phyloP scores from a whole-genome alignment of 2,329 filamentous ascomycete genomes.

The Nemania diffusa region DNA sequence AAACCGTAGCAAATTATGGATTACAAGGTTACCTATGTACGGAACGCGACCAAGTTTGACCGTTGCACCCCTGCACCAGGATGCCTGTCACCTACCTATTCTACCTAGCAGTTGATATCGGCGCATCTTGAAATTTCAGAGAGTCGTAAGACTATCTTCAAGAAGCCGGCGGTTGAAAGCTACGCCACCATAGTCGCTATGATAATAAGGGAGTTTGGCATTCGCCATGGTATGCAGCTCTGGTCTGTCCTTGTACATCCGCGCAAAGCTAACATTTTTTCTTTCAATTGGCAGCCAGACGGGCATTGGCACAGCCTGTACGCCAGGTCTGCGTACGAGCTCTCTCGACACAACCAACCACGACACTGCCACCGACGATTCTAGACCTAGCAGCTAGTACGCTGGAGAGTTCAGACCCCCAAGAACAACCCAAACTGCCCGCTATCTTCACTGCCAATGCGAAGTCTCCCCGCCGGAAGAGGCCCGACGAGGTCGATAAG shows the following conservation, averaged over 20 bases:
- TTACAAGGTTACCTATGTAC: not conserved
- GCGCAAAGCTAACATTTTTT: conserved; percentile 30
- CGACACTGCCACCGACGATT: conserved; percentile 41
- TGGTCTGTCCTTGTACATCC: not conserved
- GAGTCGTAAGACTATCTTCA: conserved; percentile 25
- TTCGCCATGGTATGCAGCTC: conserved; percentile 45
- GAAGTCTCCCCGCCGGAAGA: conserved; percentile 38
- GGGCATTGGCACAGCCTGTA: conserved; percentile 59
- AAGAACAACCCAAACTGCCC: conserved; percentile 27
- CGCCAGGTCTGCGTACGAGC: conserved; percentile 54
- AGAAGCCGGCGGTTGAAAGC: conserved; percentile 15
- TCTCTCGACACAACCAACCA: conserved; percentile 50
- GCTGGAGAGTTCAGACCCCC: conserved; percentile 36
- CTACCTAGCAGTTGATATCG: conserved; percentile 14
- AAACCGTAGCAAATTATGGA: not conserved
- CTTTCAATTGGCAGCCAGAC: conserved; percentile 59
- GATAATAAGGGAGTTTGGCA: conserved; percentile 50
- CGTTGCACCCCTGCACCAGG: not conserved
- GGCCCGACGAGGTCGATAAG: conserved; percentile 41
- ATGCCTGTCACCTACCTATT: not conserved
- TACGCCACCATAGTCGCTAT: conserved; percentile 36
- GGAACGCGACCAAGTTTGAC: conserved; percentile 24
- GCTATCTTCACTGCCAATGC: conserved; percentile 44
- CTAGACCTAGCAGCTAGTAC: conserved; percentile 40
- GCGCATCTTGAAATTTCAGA: conserved; percentile 36